Percentiles rank a stretch among this genome's conserved stretches.
These are phyloP conservation scores for Salinomyces thailandicus DNA, from an alignment of 2,329 filamentous ascomycete genomes.

Conservation along the genomic window DNA sequence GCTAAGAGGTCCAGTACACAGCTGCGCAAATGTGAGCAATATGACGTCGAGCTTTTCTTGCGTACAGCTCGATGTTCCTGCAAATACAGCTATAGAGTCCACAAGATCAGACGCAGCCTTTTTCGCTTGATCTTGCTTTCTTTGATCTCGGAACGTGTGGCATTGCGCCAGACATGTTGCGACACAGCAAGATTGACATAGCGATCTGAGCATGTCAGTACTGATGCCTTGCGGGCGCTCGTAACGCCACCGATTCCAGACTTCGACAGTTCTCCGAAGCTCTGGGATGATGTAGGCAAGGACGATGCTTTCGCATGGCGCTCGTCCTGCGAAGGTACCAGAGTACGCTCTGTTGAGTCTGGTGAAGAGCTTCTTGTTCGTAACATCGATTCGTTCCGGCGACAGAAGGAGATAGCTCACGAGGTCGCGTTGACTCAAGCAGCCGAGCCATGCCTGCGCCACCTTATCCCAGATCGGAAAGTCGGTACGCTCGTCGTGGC, in stretches of 20 bases:
- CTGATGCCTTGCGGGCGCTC: constrained; percentile 7
- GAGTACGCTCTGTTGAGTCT: no score
- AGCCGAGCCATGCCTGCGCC: constrained; percentile 35
- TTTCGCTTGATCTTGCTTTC: constrained; percentile 20
- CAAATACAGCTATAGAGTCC: constrained; percentile 25
- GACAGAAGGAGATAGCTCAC: constrained; percentile 41
- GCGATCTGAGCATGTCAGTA: constrained; percentile 13
- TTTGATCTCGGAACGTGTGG: constrained; percentile 17
- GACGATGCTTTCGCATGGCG: constrained; percentile 12
- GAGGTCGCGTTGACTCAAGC: constrained; percentile 31
- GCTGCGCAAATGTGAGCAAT: constrained; percentile 16
- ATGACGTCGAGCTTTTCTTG: constrained; percentile 20
- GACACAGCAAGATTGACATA: constrained; percentile 14
- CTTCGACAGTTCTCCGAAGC: constrained; percentile 8
- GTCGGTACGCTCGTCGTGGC: constrained; percentile 11
- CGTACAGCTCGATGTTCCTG: constrained; percentile 29
- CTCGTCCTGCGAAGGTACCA: not conserved
- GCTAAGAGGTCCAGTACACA: constrained; percentile 7
- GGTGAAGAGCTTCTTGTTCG: no score
- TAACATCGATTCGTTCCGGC: constrained; percentile 2
- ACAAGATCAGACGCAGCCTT: constrained; percentile 18
- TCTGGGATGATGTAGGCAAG: constrained; percentile 17
- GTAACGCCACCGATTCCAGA: constrained; percentile 8
- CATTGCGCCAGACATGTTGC: constrained; percentile 22
- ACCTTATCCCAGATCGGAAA: constrained; percentile 32